Conservation (phyloP, 2,329 filamentous ascomycete species). For the Pseudopyricularia cyperi region DNA sequence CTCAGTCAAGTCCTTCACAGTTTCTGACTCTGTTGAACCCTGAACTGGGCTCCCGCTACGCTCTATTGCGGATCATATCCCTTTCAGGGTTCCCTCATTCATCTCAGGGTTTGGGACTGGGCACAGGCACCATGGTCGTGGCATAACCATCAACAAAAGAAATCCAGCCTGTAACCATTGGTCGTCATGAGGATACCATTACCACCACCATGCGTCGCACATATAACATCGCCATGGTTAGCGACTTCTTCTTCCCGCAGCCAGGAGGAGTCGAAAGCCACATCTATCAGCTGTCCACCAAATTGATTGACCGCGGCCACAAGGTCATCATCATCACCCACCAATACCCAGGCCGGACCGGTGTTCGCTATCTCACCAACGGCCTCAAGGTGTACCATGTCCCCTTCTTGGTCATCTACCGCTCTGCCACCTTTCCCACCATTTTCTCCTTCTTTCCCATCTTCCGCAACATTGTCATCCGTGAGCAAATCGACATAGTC, state of each 20-base stretch:
- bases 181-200: not conserved
- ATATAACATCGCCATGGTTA: slow-evolving; percentile 78
- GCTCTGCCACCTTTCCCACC: slow-evolving; percentile 84
- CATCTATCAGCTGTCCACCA: slow-evolving; percentile 93
- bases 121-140: not conserved
- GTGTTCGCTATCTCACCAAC: slow-evolving; percentile 90
- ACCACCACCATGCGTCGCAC: slow-evolving; percentile 26
- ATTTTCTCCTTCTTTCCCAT: slow-evolving; percentile 98
- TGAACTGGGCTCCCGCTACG: too few species aligned
- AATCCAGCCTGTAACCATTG: not conserved
- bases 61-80: too few species aligned
- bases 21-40: too few species aligned
- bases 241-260: slow-evolving; percentile 98
- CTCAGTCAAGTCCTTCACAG: too few species aligned
- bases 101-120: not conserved
- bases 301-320: slow-evolving; percentile 93
- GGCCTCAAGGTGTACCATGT: slow-evolving; percentile 97
- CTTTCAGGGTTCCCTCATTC: too few species aligned
- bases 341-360: slow-evolving; percentile 80
- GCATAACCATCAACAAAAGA: not conserved
- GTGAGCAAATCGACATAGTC: slow-evolving; percentile 91
- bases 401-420: slow-evolving; percentile 91
- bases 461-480: slow-evolving; percentile 91
- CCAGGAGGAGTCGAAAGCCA: slow-evolving; percentile 95
- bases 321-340: slow-evolving; percentile 98